Evolutionary conservation across 139 green algal species (phyloP).

Genomic region (Ulvella scutata): DNA sequence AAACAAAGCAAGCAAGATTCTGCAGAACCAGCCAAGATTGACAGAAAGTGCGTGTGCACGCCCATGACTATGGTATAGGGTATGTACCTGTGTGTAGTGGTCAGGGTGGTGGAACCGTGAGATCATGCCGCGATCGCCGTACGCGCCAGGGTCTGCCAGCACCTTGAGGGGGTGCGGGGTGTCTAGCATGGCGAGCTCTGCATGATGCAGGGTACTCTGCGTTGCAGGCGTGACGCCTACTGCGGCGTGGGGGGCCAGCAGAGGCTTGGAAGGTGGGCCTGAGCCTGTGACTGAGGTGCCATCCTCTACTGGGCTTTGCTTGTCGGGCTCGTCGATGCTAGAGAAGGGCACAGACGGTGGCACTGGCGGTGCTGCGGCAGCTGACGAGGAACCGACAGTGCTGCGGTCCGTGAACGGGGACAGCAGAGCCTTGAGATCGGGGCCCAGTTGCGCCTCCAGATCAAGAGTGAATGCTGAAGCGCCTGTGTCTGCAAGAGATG

Average conservation of each 20-base stretch:
- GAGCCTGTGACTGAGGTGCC: too few species aligned
- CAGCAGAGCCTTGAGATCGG: background rate
- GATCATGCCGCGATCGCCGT: conserved; percentile 68
- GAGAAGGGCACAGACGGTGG: background rate
- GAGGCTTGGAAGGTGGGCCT: too few species aligned
- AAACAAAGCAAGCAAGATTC: too few species aligned
- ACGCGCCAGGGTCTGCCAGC: conserved; percentile 67
- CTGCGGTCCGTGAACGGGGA: too few species aligned
- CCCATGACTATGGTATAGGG: too few species aligned
- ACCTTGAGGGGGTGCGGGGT: conserved; percentile 85
- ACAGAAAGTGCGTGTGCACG: too few species aligned
- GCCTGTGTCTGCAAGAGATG: background rate
- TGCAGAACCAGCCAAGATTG: too few species aligned
- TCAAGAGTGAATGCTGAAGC: background rate
- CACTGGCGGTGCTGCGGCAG: background rate
- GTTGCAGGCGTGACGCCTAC: too few species aligned
- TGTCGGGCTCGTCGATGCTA: too few species aligned
- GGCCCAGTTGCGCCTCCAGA: background rate
- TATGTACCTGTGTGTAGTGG: conserved; percentile 75
- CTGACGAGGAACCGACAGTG: background rate
- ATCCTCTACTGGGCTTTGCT: too few species aligned
- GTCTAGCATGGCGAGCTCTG: conserved; percentile 69
- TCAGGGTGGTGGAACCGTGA: conserved; percentile 91
- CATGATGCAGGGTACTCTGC: conserved; percentile 27
- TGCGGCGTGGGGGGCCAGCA: too few species aligned